phyloP scores from a whole-genome alignment of 1,284 basidiomycete species.

The Gomphus sp. region DNA sequence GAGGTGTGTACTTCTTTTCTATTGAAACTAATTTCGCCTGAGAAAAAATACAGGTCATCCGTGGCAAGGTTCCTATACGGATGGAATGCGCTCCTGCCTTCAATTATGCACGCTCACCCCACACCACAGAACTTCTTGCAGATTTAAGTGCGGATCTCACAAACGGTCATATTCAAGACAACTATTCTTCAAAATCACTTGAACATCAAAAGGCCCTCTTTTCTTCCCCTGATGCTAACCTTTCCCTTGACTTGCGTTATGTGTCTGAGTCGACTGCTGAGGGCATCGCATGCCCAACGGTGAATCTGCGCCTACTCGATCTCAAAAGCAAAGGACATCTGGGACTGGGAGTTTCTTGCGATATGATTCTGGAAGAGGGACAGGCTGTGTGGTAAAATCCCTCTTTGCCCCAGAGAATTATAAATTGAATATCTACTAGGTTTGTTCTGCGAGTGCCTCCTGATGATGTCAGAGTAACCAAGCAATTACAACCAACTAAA shows the following conservation, averaged over 20 bases:
- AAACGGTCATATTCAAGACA: constrained; percentile 34
- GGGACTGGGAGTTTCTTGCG: constrained; percentile 42
- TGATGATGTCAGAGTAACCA: constrained; percentile 20
- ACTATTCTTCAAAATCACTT: constrained; percentile 15
- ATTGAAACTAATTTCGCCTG: neutral
- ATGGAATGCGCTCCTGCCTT: constrained; percentile 91
- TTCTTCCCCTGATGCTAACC: constrained; percentile 28
- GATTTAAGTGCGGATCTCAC: constrained; percentile 16
- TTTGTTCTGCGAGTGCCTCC: constrained; percentile 72
- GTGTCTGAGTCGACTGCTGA: constrained; percentile 46
- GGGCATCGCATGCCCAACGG: constrained; percentile 37
- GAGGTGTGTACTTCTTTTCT: constrained; percentile 36
- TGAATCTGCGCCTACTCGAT: constrained; percentile 54
- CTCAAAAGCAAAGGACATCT: constrained; percentile 57
- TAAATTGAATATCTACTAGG: constrained; percentile 25
- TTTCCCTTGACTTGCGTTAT: constrained; percentile 65
- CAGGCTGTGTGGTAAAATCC: constrained; percentile 45
- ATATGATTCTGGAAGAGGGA: constrained; percentile 66
- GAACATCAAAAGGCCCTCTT: constrained; percentile 55
- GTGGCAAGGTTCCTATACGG: constrained; percentile 65
- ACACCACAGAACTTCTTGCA: constrained; percentile 49
- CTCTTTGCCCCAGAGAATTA: neutral
- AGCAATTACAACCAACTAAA: constrained; percentile 20
- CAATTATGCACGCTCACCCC: constrained; percentile 76
- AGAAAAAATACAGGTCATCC: constrained; percentile 45